These are phyloP conservation scores for Penicillium sp. DNA, from an alignment of 2,329 filamentous ascomycete species.

Conservation along the genomic window DNA sequence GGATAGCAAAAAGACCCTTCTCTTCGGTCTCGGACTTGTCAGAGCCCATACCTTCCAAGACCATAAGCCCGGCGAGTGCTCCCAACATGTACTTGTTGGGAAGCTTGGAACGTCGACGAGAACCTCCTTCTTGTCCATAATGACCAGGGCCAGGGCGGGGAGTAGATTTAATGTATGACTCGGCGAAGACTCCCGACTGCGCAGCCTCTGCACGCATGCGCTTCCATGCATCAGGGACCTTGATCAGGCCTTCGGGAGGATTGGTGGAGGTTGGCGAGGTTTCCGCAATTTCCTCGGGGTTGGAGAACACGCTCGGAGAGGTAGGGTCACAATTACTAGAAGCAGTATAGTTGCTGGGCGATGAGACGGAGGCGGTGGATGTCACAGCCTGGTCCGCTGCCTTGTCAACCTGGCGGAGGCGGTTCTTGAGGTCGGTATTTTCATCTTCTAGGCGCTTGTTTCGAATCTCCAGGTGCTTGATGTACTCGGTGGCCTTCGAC, in stretches of 20 bases:
- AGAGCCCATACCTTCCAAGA: slow-evolving; percentile 73
- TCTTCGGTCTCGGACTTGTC: slow-evolving; percentile 59
- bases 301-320: slow-evolving; percentile 41
- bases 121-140: slow-evolving; percentile 40
- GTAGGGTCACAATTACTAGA: slow-evolving; percentile 35
- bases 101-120: slow-evolving; percentile 48
- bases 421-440: slow-evolving; percentile 69
- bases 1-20: slow-evolving; percentile 63
- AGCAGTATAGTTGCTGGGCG: slow-evolving; percentile 37
- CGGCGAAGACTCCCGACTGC: slow-evolving; percentile 33
- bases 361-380: slow-evolving; percentile 37
- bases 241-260: slow-evolving; percentile 42
- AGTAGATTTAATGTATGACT: slow-evolving; percentile 37
- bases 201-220: slow-evolving; percentile 37
- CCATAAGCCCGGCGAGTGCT: slow-evolving; percentile 85
- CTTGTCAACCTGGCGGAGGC: slow-evolving; percentile 74
- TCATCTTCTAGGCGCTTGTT: slow-evolving; percentile 79
- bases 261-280: slow-evolving; percentile 28
- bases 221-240: slow-evolving; percentile 42
- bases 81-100: slow-evolving; percentile 82
- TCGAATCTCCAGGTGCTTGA: slow-evolving; percentile 84
- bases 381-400: slow-evolving; percentile 41
- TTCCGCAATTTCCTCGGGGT: slow-evolving; percentile 34
- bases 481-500: slow-evolving; percentile 94
- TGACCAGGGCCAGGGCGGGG: slow-evolving; percentile 16